These are phyloP conservation scores for Brassica incana DNA, from an alignment of 345 rosid species.

Conservation along the genomic window DNA sequence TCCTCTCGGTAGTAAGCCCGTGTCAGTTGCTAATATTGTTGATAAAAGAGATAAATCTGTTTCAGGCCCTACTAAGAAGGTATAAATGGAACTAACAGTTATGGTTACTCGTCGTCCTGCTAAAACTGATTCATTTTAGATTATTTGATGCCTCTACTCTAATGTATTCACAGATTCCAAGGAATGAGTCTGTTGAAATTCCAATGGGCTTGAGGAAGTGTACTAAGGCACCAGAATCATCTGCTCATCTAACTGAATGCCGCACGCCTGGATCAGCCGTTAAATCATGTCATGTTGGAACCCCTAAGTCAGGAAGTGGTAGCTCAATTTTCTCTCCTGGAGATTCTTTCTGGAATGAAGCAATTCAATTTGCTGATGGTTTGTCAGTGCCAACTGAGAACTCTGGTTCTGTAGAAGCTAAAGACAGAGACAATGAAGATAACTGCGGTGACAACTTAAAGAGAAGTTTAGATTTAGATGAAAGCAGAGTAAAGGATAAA, in stretches of 20 bases:
- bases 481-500: constrained; percentile 42
- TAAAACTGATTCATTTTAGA: constrained; percentile 20
- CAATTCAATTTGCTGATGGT: constrained; percentile 89
- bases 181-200: constrained; percentile 34
- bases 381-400: constrained; percentile 47
- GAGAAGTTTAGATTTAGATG: constrained; percentile 46
- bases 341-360: constrained; percentile 96
- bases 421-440: constrained; percentile 33
- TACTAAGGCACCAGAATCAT: constrained; percentile 44
- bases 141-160: constrained; percentile 7
- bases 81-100: constrained; percentile 31
- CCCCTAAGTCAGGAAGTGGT: constrained; percentile 78
- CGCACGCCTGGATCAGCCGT: constrained; percentile 65
- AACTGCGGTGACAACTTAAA: constrained; percentile 39
- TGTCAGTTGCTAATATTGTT: constrained; percentile 37
- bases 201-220: constrained; percentile 67
- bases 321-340: constrained; percentile 95
- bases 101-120: constrained; percentile 8
- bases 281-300: constrained; percentile 47
- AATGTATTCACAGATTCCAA: constrained; percentile 36
- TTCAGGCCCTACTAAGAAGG: constrained; percentile 45
- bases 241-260: constrained; percentile 45
- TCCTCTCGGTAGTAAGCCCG: constrained; percentile 44
- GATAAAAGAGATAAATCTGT: constrained; percentile 39
- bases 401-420: constrained; percentile 36